Percentiles rank a stretch among this genome's conserved stretches.
Conservation (phyloP, 352 stramenopile genomes). For the Pythium dissotocum region DNA sequence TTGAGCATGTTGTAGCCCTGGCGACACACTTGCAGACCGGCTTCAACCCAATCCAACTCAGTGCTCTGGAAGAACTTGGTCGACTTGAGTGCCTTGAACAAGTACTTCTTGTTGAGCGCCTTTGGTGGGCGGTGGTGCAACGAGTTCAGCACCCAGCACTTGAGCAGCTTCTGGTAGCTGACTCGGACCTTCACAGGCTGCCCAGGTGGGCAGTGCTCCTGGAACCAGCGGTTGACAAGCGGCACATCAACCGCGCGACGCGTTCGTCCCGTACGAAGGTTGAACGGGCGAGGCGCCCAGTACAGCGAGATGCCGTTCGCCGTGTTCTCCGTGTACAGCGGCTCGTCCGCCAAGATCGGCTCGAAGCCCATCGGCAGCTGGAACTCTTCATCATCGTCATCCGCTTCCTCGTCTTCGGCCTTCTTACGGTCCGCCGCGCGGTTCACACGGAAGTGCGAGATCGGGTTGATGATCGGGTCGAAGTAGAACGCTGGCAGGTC, state of each 20-base stretch:
- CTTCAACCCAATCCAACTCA: constrained; percentile 99
- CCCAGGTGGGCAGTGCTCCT: constrained; percentile 97
- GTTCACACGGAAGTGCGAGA: constrained; percentile 92
- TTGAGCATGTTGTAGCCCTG: constrained; percentile 99
- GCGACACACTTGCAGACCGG: constrained; percentile 96
- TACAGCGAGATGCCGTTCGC: constrained; percentile 98
- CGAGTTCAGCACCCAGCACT: constrained; percentile 99
- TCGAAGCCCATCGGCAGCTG: constrained; percentile 85
- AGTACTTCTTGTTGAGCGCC: constrained; percentile 96
- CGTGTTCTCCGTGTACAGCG: constrained; percentile 95
- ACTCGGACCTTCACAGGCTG: constrained; percentile 99
- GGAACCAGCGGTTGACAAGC: constrained; percentile 99
- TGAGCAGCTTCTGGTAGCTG: constrained; percentile 99
- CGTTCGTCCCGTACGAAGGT: constrained; percentile 95
- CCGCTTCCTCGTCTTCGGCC: constrained; percentile 51
- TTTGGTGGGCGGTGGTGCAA: constrained; percentile 94
- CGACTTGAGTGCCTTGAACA: constrained; percentile 99
- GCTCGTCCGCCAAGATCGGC: constrained; percentile 92
- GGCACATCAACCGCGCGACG: constrained; percentile 97
- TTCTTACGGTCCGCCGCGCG: constrained; percentile 51
- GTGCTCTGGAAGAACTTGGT: constrained; percentile 99
- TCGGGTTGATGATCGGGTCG: constrained; percentile 97
- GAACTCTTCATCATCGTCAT: constrained; percentile 90
- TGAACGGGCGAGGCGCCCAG: constrained; percentile 97
- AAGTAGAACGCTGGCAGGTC: constrained; percentile 97